Conservation (phyloP, 1,284 basidiomycete genomes). For the Malassezia nana region DNA sequence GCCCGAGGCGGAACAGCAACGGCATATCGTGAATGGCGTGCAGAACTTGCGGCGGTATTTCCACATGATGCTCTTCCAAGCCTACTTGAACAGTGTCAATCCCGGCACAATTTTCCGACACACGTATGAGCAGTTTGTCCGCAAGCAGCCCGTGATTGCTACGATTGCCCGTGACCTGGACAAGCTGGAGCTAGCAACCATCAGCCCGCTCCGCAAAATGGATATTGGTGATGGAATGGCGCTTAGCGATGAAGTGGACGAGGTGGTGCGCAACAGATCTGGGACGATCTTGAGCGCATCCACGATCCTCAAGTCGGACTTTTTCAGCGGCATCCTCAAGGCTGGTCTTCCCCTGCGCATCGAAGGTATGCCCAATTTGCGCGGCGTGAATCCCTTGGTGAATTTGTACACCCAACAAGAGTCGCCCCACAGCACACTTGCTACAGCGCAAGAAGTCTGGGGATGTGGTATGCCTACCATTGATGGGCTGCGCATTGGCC, state of each 20-base stretch:
- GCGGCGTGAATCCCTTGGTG: slow-evolving; percentile 34
- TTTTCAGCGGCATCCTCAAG: slow-evolving; percentile 57
- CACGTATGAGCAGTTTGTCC: slow-evolving; percentile 40
- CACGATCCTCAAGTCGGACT: slow-evolving; percentile 93
- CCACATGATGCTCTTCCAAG: slow-evolving; percentile 83
- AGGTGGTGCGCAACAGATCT: slow-evolving; percentile 64
- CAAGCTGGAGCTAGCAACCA: slow-evolving; percentile 64
- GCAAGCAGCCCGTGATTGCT: slow-evolving; percentile 62
- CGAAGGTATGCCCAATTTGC: slow-evolving; percentile 45
- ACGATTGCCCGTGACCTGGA: slow-evolving; percentile 88
- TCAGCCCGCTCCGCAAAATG: slow-evolving; percentile 66
- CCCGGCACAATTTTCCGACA: slow-evolving; percentile 54
- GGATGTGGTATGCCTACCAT: slow-evolving; percentile 47
- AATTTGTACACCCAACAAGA: background rate
- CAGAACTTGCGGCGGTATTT: slow-evolving; percentile 57
- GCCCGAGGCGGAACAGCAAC: slow-evolving; percentile 64
- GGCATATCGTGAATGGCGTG: slow-evolving; percentile 45
- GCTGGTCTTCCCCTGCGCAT: slow-evolving; percentile 35
- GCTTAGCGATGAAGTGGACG: slow-evolving; percentile 51
- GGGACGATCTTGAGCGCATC: slow-evolving; percentile 81
- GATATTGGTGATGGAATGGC: slow-evolving; percentile 61
- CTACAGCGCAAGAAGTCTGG: slow-evolving; percentile 36
- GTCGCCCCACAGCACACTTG: slow-evolving; percentile 15
- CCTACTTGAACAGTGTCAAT: slow-evolving; percentile 75
- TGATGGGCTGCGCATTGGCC: slow-evolving; percentile 39